Percentiles rank a stretch among this genome's conserved stretches.
These are phyloP conservation scores for Nitzschia palea DNA, from an alignment of 108 stramenopile genomes.

Conservation along the genomic window DNA sequence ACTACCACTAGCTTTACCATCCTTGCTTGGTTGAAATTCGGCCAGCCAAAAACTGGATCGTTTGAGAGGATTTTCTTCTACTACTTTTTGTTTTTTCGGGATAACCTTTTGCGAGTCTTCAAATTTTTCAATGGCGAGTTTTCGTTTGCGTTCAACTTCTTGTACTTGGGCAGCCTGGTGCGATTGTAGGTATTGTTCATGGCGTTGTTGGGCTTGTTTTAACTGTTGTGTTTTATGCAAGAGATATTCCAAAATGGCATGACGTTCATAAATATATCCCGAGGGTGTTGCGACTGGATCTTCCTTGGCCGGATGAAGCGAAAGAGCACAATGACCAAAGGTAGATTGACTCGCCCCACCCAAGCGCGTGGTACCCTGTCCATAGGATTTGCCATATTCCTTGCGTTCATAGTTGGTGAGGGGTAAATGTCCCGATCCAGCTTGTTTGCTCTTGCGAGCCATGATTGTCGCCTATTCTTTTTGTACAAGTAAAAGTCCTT, in stretches of 20 bases:
- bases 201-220: constrained; percentile 41
- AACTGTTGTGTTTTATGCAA: constrained; percentile 65
- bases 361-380: constrained; percentile 68
- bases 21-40: constrained; percentile 64
- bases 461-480: too few relatives aligned
- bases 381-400: constrained; percentile 67
- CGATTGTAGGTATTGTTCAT: constrained; percentile 38
- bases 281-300: constrained; percentile 44
- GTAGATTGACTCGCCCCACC: constrained; percentile 68
- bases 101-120: constrained; percentile 39
- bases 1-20: not conserved
- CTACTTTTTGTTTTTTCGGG: constrained; percentile 25
- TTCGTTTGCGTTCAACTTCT: constrained; percentile 39
- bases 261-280: constrained; percentile 68
- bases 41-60: constrained; percentile 82
- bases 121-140: constrained; percentile 45
- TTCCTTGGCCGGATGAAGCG: constrained; percentile 33
- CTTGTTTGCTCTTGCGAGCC: constrained; percentile 83
- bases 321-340: constrained; percentile 85
- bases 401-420: constrained; percentile 73
- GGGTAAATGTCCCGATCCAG: constrained; percentile 70
- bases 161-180: constrained; percentile 18
- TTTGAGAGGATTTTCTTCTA: constrained; percentile 36
- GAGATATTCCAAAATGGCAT: constrained; percentile 79
- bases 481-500: too few relatives aligned